Evolutionary conservation across 108 stramenopile species (phyloP), one percentile per base, ranked within the genome.

Genomic region (Cyclotella cryptica): DNA sequence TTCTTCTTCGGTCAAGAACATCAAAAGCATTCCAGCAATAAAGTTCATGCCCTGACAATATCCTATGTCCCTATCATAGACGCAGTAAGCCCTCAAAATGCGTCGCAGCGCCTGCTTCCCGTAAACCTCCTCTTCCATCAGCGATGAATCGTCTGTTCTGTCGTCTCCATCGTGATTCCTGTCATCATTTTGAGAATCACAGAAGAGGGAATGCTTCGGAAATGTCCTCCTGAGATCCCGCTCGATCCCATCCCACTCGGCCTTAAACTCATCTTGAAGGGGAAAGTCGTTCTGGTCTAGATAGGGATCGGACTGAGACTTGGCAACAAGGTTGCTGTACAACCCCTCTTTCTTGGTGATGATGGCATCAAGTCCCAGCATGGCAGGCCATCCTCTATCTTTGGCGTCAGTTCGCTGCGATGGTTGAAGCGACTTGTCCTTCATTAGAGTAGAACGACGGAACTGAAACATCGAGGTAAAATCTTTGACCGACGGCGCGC

Each of bases 11-110:
- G 77, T 64, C 79, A 94, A 75, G 30, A 91, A 84, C 2, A 90
- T 91, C 54, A 97, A 72, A 22, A 96, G 89, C 92, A 96, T 91
- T 21, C 89, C 98, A 22, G 93, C 90, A 49, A 98, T 89, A 75
- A 95, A 98, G 63, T 94, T 95, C 96, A 98, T 96, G 22, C 98
- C 98, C 71, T 98, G 98, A 68, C 98, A 98, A 72, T 98, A 98
- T 7, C 97, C 96, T 19, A 97, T 87, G 67, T 96, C 93, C 13
- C 53, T 73, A 62, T 98, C 98, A 65, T 92, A 85, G 28, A 89
- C 69, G 59, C 91, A 87, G 66, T 97, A 97, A 0, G 94, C 92
- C 27, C 88, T 71, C 43, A 97, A 75, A 3, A 96, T 85, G 3
- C 95, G 81, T 13, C 93, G 81, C 40, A 97, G 71, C n/a, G 87